Percentiles rank a stretch among this genome's conserved stretches.
Evolutionary conservation across 2,329 filamentous ascomycete genomes (phyloP).

Genomic region (Phialemonium atrogriseum): DNA sequence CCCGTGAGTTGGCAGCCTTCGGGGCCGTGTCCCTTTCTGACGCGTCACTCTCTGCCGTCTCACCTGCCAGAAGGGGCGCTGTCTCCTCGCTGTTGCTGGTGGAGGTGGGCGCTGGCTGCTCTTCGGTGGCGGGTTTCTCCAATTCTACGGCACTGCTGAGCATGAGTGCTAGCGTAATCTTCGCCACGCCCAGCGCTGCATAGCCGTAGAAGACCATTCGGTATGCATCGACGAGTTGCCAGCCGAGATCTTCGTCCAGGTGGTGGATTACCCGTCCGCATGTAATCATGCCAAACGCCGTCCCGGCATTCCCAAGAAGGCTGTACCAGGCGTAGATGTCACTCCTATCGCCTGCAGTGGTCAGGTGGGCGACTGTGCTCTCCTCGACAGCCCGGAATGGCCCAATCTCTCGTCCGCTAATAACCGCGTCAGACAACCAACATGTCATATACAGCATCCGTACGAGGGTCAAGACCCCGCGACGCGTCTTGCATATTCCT

Average conservation of each 20-base stretch:
- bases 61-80: not conserved
- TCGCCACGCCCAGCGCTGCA: conserved; percentile 46
- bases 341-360: conserved; percentile 31
- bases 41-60: not conserved
- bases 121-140: too few species aligned
- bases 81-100: not conserved
- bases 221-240: conserved; percentile 39
- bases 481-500: too few species aligned
- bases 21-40: conserved; percentile 3
- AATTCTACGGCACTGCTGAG: conserved; percentile 30
- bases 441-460: too few species aligned
- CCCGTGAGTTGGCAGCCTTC: too few species aligned
- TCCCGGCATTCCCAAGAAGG: conserved; percentile 48
- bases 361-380: conserved; percentile 50
- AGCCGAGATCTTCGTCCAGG: conserved; percentile 32
- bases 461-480: too few species aligned
- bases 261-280: conserved; percentile 52
- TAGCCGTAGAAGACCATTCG: conserved; percentile 50
- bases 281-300: conserved; percentile 49
- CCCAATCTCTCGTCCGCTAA: conserved; percentile 55
- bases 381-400: conserved; percentile 57
- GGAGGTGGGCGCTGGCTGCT: not conserved
- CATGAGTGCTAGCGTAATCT: conserved; percentile 41
- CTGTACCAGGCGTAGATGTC: conserved; percentile 58
- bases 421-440: conserved; percentile 1